These are phyloP conservation scores for Phytophthora capsici DNA, from an alignment of 352 stramenopile genomes.

Conservation along the genomic window DNA sequence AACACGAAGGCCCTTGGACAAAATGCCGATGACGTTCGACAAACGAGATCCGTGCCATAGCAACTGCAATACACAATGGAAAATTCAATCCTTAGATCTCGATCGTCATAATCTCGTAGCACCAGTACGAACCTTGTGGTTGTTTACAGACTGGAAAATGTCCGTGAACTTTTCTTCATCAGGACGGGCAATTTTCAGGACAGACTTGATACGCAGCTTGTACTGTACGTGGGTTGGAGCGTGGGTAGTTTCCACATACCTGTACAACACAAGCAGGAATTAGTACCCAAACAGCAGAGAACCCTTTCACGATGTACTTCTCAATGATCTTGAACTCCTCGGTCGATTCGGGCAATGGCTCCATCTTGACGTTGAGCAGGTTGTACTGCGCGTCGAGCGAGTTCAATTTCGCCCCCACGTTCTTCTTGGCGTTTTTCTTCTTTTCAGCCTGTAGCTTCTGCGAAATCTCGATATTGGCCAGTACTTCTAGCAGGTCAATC, in stretches of 20 bases:
- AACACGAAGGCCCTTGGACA: slow-evolving; percentile 81
- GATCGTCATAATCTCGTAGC: background rate
- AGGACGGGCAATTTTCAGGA: slow-evolving; percentile 56
- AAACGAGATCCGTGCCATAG: slow-evolving; percentile 87
- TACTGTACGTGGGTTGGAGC: slow-evolving; percentile 71
- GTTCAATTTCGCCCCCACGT: slow-evolving; percentile 37
- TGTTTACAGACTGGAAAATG: slow-evolving; percentile 57
- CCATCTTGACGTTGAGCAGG: slow-evolving; percentile 61
- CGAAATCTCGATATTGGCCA: slow-evolving; percentile 72
- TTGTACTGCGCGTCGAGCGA: slow-evolving; percentile 70
- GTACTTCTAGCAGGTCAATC: slow-evolving; percentile 70
- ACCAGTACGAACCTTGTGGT: slow-evolving; percentile 53
- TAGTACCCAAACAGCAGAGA: background rate
- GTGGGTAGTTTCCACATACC: slow-evolving; percentile 72
- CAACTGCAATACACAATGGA: slow-evolving; percentile 38
- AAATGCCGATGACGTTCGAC: slow-evolving; percentile 82
- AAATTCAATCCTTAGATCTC: slow-evolving; percentile 5
- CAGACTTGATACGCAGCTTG: slow-evolving; percentile 61
- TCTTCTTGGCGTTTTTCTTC: slow-evolving; percentile 44
- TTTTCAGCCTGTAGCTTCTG: slow-evolving; percentile 64
- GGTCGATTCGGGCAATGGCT: slow-evolving; percentile 39
- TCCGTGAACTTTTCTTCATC: slow-evolving; percentile 52
- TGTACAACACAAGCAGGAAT: slow-evolving; percentile 10
- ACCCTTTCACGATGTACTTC: slow-evolving; percentile 25
- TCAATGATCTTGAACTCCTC: slow-evolving; percentile 65